phyloP scores from a whole-genome alignment of 1,284 basidiomycete species.

The Pseudozyma tsukubaensis region DNA sequence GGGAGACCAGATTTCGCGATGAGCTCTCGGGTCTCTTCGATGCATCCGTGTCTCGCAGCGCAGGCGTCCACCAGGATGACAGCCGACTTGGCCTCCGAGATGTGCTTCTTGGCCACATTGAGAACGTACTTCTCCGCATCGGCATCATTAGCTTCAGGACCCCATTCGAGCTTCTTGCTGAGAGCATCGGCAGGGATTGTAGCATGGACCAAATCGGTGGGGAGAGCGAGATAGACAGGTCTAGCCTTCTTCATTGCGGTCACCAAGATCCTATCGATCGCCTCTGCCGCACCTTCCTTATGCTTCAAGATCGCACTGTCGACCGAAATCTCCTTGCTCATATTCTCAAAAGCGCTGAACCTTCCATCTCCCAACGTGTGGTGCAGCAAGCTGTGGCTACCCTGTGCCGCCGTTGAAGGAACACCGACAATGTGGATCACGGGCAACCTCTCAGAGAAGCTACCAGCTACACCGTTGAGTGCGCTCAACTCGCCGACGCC shows the following conservation, averaged over 20 bases:
- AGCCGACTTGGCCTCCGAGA: constrained; percentile 77
- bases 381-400: constrained; percentile 69
- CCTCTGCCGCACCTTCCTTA: constrained; percentile 70
- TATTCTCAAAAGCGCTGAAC: constrained; percentile 81
- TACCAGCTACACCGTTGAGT: constrained; percentile 70
- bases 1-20: constrained; percentile 74
- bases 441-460: constrained; percentile 84
- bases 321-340: constrained; percentile 80
- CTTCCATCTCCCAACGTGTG: constrained; percentile 67
- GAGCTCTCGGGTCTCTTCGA: constrained; percentile 78
- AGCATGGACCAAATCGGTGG: constrained; percentile 82
- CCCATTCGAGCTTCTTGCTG: constrained; percentile 71
- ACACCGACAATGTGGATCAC: constrained; percentile 90
- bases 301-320: constrained; percentile 73
- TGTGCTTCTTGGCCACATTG: constrained; percentile 69
- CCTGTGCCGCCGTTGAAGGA: constrained; percentile 81
- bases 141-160: constrained; percentile 71
- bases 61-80: constrained; percentile 90
- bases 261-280: constrained; percentile 84
- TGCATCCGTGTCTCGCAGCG: constrained; percentile 81
- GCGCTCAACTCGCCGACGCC: constrained; percentile 85
- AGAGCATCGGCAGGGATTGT: constrained; percentile 79
- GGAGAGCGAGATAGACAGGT: constrained; percentile 88
- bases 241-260: constrained; percentile 79
- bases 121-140: constrained; percentile 80